Evolutionary conservation across 1,284 basidiomycete species (phyloP), one percentile per base, ranked within the genome.

Genomic region (Ustanciosporium gigantosporum): DNA sequence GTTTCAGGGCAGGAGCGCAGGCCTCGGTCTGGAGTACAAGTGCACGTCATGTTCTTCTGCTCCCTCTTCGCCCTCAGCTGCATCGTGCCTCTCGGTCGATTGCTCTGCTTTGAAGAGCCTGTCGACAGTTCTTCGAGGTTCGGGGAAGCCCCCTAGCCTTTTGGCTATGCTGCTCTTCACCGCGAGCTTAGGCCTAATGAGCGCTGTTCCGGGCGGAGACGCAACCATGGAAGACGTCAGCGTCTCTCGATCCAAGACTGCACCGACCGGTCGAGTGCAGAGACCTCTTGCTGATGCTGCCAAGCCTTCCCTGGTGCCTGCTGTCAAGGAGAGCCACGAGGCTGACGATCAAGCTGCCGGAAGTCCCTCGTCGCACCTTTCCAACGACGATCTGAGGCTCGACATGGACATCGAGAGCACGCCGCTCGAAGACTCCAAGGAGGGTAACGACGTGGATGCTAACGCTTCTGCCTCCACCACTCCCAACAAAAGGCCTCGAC

Each of bases 321-420:
- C n/a, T n/a, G n/a, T n/a, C n/a, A n/a, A n/a, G n/a, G n/a, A n/a
- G 11, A 29, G 27, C n/a, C 27, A 29, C n/a, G n/a, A n/a, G n/a
- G n/a, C n/a, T n/a, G n/a, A n/a, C n/a, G 27, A 29, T n/a, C 27
- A n/a, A n/a, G 27, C 27, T 29, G 27, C 44, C n/a, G 59, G 59
- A 11, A 39, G 50, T 22, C 68, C 66, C 11, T 68, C 68, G 16
- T 68, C 68, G 4, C 66, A 68, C 45, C 42, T 68, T 16, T 68
- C 61, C 7, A 57, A 64, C 5, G 46, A 60, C 20, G 68, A 70
- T 22, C 31, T 62, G 21, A 41, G 46, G 2, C 36, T 56, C 31
- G 48, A 62, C 31, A 47, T 62, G 45, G 46, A 46, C 11, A 42
- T 60, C 22, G 50, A 49, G 32, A 43, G 46, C 29, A 46, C 57